Conservation (phyloP, 805 yeast species). For the Clavispora asparagi region DNA sequence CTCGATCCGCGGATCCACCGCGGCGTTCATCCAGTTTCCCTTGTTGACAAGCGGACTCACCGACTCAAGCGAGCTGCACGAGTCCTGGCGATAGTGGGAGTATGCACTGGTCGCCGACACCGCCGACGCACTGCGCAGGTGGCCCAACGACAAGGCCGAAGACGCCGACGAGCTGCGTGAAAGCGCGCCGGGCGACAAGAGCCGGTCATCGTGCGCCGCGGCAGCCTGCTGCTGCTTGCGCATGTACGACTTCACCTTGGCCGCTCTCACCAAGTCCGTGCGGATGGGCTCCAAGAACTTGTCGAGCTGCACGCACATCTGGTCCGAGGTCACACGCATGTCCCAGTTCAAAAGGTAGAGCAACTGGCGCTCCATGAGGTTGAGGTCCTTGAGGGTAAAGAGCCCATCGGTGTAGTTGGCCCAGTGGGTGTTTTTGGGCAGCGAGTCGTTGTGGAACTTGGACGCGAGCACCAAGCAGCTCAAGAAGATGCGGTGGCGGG, state of each 20-base stretch:
- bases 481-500: conserved; percentile 71
- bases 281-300: conserved; percentile 51
- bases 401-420: conserved; percentile 72
- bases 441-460: conserved; percentile 71
- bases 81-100: conserved; percentile 19
- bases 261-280: conserved; percentile 28
- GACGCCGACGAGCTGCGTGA: conserved; percentile 14
- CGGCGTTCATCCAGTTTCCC: conserved; percentile 1
- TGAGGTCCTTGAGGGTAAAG: conserved; percentile 62
- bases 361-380: conserved; percentile 76
- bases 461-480: conserved; percentile 71
- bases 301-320: conserved; percentile 37
- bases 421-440: conserved; percentile 79
- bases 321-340: conserved; percentile 42
- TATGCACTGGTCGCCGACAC: not conserved
- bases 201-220: too few species aligned
- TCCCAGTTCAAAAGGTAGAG: conserved; percentile 69
- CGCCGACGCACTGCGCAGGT: conserved; percentile 3
- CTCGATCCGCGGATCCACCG: conserved; percentile 12
- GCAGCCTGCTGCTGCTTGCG: conserved; percentile 21
- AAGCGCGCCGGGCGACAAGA: conserved; percentile 10
- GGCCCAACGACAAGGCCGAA: conserved; percentile 12
- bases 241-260: conserved; percentile 29
- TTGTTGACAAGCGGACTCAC: conserved; percentile 8
- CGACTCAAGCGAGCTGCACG: conserved; percentile 15